These are phyloP conservation scores for Solanum tarijense DNA, from an alignment of 257 asterid genomes.

Conservation along the genomic window DNA sequence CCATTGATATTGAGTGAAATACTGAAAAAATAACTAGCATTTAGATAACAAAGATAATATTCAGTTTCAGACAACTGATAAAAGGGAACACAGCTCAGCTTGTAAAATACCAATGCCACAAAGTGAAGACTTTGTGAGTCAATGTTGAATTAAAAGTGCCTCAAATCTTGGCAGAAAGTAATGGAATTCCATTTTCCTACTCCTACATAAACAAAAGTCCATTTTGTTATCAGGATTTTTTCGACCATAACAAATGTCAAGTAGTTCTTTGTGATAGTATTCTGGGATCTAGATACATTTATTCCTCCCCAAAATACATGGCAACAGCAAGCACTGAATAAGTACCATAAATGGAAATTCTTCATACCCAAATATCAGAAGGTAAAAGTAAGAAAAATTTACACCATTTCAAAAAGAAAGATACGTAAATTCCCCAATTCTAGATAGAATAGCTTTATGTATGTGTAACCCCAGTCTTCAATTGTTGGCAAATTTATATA, in stretches of 20 bases:
- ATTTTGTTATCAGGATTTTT: no score
- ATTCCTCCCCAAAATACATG: background rate
- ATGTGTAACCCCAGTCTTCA: background rate
- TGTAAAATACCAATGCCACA: no score
- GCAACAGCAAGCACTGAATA: background rate
- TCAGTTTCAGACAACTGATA: no score
- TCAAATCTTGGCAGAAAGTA: no score
- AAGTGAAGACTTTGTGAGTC: no score
- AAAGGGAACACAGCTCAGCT: no score
- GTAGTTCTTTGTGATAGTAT: background rate
- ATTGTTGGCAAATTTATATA: background rate
- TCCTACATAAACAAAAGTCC: no score
- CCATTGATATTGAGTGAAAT: no score
- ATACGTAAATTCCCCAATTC: background rate
- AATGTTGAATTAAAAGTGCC: no score
- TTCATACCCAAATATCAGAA: background rate
- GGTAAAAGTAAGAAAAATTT: background rate
- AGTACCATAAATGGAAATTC: background rate
- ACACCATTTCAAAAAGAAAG: background rate
- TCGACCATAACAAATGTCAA: background rate
- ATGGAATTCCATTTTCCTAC: no score
- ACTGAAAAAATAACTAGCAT: no score
- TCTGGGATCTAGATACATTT: background rate
- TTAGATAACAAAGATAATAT: no score
- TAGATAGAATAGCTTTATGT: background rate